Conservation (phyloP, 345 rosid species). For the sweet orange (Citrus sinensis) region DVS_A1.0 CM039167.1:11626501-11627000, state of each 20-base stretch:
- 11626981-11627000: slow-evolving; percentile 27
- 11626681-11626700: slow-evolving; percentile 26
- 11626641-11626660: slow-evolving; percentile 17
- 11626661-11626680: slow-evolving; percentile 22
- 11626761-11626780: slow-evolving; percentile 40
- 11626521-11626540: slow-evolving; percentile 49
- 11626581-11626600: slow-evolving; percentile 33
- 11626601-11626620: slow-evolving; percentile 52
- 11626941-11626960: slow-evolving; percentile 54
- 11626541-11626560: slow-evolving; percentile 40
- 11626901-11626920: slow-evolving; percentile 29
- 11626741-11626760: slow-evolving; percentile 29
- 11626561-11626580: slow-evolving; percentile 32
- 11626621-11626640: slow-evolving; percentile 34
- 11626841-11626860: slow-evolving; percentile 36
- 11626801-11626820: slow-evolving; percentile 21
- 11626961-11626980: slow-evolving; percentile 33
- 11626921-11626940: slow-evolving; percentile 31
- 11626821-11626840: slow-evolving; percentile 28
- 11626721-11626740: slow-evolving; percentile 39
- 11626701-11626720: slow-evolving; percentile 22
- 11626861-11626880: slow-evolving; percentile 36
- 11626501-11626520: slow-evolving; percentile 38
- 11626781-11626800: slow-evolving; percentile 42
- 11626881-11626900: slow-evolving; percentile 34